Conservation (phyloP, 2,329 filamentous ascomycete genomes). For the Chlorencoelia australis region DNA sequence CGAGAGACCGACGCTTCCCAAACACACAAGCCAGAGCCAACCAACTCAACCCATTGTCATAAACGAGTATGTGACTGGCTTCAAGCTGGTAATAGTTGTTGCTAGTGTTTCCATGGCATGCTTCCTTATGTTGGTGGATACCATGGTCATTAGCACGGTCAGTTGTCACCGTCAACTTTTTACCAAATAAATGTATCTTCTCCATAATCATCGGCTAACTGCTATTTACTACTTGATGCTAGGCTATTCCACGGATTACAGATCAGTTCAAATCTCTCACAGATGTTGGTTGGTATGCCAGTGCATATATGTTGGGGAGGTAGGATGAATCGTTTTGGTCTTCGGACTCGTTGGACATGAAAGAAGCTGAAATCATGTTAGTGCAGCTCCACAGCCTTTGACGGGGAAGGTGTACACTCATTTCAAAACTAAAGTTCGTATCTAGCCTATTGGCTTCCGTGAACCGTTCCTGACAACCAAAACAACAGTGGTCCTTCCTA, state of each 20-base stretch:
- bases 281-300: slow-evolving; percentile 9
- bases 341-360: not conserved
- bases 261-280: slow-evolving; percentile 28
- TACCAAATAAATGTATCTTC: too few species aligned
- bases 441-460: not conserved
- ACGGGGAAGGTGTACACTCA: slow-evolving; percentile 4
- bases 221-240: too few species aligned
- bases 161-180: too few species aligned
- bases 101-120: not conserved
- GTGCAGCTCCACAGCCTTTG: slow-evolving; percentile 5
- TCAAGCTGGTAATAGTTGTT: not conserved
- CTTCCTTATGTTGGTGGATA: not conserved
- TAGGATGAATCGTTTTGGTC: not conserved
- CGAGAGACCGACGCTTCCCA: too few species aligned
- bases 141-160: not conserved
- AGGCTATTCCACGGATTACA: slow-evolving; percentile 31
- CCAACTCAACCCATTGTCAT: too few species aligned
- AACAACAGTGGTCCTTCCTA: not conserved
- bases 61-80: slow-evolving; percentile 1
- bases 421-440: slow-evolving; percentile 1
- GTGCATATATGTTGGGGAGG: slow-evolving; percentile 7
- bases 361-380: not conserved
- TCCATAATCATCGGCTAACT: too few species aligned
- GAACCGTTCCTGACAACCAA: not conserved
- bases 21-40: too few species aligned